phyloP scores from a whole-genome alignment of 306 rosid species.

The Cucumis sativus region DNA sequence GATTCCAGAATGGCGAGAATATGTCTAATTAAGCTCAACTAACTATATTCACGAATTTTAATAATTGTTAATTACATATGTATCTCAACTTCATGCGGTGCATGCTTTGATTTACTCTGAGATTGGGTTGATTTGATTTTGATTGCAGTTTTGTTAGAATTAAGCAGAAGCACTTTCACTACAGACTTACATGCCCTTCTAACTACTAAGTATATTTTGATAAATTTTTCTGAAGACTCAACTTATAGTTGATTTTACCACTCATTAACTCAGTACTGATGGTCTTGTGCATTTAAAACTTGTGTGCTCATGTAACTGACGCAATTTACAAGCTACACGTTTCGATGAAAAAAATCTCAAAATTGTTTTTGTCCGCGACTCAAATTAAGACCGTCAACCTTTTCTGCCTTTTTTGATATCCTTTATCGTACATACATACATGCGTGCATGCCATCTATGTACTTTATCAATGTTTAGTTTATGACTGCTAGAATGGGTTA shows the following conservation, averaged over 20 bases:
- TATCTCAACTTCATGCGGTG: neutral
- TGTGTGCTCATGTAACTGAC: neutral
- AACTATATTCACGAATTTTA: neutral
- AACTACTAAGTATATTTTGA: neutral
- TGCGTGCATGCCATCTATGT: neutral
- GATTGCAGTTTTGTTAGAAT: neutral
- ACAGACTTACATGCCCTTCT: neutral
- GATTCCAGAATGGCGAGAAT: constrained; percentile 83
- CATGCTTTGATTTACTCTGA: neutral
- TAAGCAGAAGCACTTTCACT: neutral
- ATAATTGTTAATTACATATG: neutral
- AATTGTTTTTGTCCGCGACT: neutral
- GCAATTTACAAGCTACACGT: neutral
- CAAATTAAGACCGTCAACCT: neutral
- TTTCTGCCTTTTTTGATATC: neutral
- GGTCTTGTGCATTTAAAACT: neutral
- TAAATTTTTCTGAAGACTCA: neutral
- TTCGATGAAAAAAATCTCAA: neutral
- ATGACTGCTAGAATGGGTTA: neutral
- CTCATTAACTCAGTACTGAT: neutral
- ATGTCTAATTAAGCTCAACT: neutral
- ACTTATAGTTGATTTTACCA: neutral
- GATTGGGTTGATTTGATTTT: neutral
- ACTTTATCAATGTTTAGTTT: neutral
- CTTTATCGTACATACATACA: neutral